phyloP scores from a whole-genome alignment of 2,329 filamentous ascomycete species.

The Monilinia aucupariae region DNA sequence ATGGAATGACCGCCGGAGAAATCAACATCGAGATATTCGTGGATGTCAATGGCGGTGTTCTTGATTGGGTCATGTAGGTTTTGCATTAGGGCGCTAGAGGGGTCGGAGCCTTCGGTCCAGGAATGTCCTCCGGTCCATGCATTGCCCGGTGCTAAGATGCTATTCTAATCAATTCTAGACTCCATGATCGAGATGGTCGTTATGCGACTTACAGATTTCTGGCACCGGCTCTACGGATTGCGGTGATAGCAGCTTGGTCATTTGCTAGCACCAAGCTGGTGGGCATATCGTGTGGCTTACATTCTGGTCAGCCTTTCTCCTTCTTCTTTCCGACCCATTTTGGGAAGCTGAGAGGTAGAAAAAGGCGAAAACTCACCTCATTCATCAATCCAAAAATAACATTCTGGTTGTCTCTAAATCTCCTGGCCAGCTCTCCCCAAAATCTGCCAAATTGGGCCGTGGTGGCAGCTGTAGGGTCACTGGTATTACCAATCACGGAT shows the following conservation, averaged over 20 bases:
- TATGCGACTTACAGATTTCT: conserved; percentile 37
- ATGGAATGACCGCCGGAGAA: conserved; percentile 42
- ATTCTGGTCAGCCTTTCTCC: neutral
- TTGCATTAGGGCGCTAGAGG: conserved; percentile 38
- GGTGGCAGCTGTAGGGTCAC: conserved; percentile 42
- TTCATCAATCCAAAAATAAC: conserved; percentile 48
- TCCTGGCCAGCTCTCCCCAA: conserved; percentile 44
- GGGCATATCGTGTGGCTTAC: conserved; percentile 44
- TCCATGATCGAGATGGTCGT: neutral
- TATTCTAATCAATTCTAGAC: neutral
- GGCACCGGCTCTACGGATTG: conserved; percentile 41
- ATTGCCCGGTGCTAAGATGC: conserved; percentile 45
- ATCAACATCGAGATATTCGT: conserved; percentile 48
- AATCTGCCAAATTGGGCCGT: conserved; percentile 45
- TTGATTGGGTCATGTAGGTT: conserved; percentile 43
- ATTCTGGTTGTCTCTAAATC: conserved; percentile 43
- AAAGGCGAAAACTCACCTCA: conserved; percentile 20
- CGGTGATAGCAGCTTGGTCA: conserved; percentile 44
- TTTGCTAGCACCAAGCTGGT: conserved; percentile 43
- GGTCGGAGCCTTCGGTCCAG: conserved; percentile 41
- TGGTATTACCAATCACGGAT: conserved; percentile 44
- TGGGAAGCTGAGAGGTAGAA: neutral
- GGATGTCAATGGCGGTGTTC: conserved; percentile 47
- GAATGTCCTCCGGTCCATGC: conserved; percentile 45
- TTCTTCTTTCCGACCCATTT: neutral